A percentile compares a stretch with the other conserved stretches of the same genome.
Conservation (phyloP, 352 stramenopile genomes). For the Pythium aquatile region DNA sequence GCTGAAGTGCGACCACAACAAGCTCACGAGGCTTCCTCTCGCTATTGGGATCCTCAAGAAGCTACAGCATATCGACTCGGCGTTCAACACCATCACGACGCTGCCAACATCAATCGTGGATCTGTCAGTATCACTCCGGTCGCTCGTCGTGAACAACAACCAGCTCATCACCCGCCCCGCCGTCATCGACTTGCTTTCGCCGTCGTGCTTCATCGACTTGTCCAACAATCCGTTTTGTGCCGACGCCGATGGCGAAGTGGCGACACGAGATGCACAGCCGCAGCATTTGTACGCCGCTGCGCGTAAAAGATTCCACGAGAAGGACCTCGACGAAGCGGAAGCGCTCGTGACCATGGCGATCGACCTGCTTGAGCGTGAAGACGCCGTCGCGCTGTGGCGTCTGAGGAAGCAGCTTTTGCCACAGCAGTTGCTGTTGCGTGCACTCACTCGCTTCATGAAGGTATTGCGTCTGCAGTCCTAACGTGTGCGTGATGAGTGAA, state of each 20-base stretch:
- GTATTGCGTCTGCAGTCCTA: constrained; percentile 1
- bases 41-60: constrained; percentile 33
- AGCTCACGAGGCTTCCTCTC: constrained; percentile 35
- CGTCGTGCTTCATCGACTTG: constrained; percentile 45
- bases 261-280: not conserved
- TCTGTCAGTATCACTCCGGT: constrained; percentile 32
- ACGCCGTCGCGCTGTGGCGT: constrained; percentile 20
- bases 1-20: constrained; percentile 41
- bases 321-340: constrained; percentile 33
- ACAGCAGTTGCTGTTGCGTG: constrained; percentile 40
- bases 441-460: constrained; percentile 47
- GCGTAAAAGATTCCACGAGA: constrained; percentile 29
- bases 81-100: constrained; percentile 42
- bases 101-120: constrained; percentile 55
- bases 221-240: constrained; percentile 67
- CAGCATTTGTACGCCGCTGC: constrained; percentile 29
- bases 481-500: not conserved
- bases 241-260: not conserved
- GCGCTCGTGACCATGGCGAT: constrained; percentile 33
- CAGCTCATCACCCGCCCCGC: constrained; percentile 32
- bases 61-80: constrained; percentile 42
- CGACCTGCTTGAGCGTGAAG: constrained; percentile 9
- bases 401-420: constrained; percentile 24
- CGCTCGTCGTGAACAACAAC: constrained; percentile 52
- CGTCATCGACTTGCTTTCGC: constrained; percentile 19